Conservation (phyloP, 2,329 filamentous ascomycete species). For the Lecanoromycetidae sp. region DNA sequence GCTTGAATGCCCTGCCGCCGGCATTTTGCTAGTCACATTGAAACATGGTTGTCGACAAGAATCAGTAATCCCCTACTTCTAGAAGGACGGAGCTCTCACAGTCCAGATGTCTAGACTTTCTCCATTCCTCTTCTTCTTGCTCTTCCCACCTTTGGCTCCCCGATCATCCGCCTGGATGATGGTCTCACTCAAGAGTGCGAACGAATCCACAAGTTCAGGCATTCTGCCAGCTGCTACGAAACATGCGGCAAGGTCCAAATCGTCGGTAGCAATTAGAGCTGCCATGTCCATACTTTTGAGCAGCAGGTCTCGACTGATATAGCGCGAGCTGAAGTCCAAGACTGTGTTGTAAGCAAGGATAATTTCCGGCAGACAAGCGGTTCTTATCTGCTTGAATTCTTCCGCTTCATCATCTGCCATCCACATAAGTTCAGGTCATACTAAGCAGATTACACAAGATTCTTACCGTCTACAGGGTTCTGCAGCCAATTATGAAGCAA, state of each 20-base stretch:
- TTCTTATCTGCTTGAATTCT: constrained; percentile 54
- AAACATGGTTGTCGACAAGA: neutral
- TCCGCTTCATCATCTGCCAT: constrained; percentile 41
- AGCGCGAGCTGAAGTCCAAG: constrained; percentile 65
- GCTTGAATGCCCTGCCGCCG: neutral
- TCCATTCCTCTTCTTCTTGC: constrained; percentile 30
- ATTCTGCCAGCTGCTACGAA: constrained; percentile 56
- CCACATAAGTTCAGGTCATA: constrained; percentile 13
- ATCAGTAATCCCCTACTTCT: neutral
- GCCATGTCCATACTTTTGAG: constrained; percentile 81
- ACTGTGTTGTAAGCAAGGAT: constrained; percentile 73
- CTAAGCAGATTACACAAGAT: constrained; percentile 6
- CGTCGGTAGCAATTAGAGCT: constrained; percentile 58
- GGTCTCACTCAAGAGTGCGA: constrained; percentile 66
- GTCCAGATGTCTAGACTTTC: constrained; percentile 31
- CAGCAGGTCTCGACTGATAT: constrained; percentile 62
- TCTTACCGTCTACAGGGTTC: constrained; percentile 43
- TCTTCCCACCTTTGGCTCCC: constrained; percentile 27
- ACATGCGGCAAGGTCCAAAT: constrained; percentile 51
- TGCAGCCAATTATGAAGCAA: constrained; percentile 56
- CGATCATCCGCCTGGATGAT: constrained; percentile 42
- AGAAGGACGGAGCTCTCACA: constrained; percentile 16
- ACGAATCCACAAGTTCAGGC: constrained; percentile 61
- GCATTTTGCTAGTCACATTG: neutral
- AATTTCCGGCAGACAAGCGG: constrained; percentile 72